A percentile compares a stretch with the other conserved stretches of the same genome.
phyloP scores from a whole-genome alignment of 2,329 filamentous ascomycete genomes.

The Alternaria hordeiaustralica region DNA sequence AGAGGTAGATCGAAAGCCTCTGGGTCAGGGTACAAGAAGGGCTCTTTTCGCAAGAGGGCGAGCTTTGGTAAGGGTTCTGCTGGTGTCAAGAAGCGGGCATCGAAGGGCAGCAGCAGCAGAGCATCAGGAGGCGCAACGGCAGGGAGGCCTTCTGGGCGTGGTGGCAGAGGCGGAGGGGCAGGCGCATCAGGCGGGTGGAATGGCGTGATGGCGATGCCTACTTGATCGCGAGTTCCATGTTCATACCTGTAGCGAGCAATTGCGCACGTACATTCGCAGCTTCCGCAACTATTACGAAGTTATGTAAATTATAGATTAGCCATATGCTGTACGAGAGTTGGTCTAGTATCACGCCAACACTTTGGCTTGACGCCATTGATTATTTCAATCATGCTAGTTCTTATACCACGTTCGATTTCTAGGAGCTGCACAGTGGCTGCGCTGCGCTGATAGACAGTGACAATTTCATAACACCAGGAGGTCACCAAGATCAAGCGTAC shows the following conservation, averaged over 20 bases:
- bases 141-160: constrained; percentile 16
- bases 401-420: not conserved
- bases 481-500: not conserved
- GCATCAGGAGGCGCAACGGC: constrained; percentile 13
- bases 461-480: not conserved
- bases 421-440: not conserved
- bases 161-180: constrained; percentile 14
- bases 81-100: constrained; percentile 28
- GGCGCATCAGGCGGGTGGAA: constrained; percentile 17
- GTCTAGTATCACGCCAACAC: not conserved
- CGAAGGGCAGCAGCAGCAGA: constrained; percentile 20
- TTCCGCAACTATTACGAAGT: not conserved
- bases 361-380: not conserved
- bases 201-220: constrained; percentile 39
- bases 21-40: constrained; percentile 22
- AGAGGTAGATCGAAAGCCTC: constrained; percentile 24
- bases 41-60: constrained; percentile 17
- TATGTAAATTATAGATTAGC: not conserved
- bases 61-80: constrained; percentile 21
- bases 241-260: not conserved
- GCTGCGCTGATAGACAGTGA: not conserved
- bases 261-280: not conserved
- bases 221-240: constrained; percentile 14
- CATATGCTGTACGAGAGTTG: not conserved
- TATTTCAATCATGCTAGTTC: not conserved